Evolutionary conservation across 108 stramenopile genomes (phyloP).

Genomic region (Nitzschia sp.): DNA sequence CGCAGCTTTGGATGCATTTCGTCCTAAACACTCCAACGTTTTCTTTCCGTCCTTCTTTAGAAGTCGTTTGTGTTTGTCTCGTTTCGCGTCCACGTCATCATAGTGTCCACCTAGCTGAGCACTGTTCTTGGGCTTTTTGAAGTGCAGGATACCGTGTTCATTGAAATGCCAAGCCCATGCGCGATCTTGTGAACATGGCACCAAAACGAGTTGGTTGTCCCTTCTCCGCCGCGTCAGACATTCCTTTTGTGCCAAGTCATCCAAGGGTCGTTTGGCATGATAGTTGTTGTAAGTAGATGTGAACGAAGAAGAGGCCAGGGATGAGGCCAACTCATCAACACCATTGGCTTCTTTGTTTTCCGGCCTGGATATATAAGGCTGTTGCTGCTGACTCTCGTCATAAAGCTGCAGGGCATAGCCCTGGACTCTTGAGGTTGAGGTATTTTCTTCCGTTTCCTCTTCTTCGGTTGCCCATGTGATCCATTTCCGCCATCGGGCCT

Average conservation of each 20-base stretch:
- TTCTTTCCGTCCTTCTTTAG: constrained; percentile 18
- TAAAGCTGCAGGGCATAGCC: constrained; percentile 35
- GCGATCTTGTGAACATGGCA: constrained; percentile 55
- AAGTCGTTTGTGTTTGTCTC: constrained; percentile 6
- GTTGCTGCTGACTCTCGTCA: constrained; percentile 17
- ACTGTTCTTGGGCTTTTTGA: constrained; percentile 28
- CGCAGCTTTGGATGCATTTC: constrained; percentile 14
- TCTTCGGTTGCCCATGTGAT: constrained; percentile 35
- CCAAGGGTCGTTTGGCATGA: not conserved
- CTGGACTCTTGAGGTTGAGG: constrained; percentile 7
- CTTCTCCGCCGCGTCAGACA: constrained; percentile 31
- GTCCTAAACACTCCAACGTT: constrained; percentile 28
- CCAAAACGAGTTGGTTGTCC: constrained; percentile 39
- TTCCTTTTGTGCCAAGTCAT: constrained; percentile 24
- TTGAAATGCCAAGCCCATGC: constrained; percentile 75
- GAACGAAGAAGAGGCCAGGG: not conserved
- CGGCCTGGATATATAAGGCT: not conserved
- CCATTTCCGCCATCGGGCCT: constrained; percentile 28
- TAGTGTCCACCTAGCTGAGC: not conserved
- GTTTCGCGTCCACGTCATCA: not conserved
- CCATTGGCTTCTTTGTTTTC: not conserved
- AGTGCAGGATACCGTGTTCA: constrained; percentile 52
- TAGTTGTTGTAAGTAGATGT: not conserved
- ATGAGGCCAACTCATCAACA: not conserved
- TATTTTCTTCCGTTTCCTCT: constrained; percentile 14